Evolutionary conservation across 148 eudicot species (phyloP).

Genomic region (Rhododendron kiyosumense): DNA sequence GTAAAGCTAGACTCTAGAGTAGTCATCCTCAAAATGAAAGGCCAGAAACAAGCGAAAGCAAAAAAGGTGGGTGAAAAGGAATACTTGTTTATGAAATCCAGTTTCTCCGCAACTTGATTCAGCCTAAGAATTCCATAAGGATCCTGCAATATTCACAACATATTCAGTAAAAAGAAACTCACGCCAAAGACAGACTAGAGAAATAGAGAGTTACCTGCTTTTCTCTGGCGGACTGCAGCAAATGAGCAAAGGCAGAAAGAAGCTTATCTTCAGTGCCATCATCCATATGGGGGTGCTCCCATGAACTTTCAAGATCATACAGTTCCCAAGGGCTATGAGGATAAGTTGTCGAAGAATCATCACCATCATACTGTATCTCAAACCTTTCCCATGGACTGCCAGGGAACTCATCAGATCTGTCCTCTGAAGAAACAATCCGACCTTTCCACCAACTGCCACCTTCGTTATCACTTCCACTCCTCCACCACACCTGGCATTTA

Average conservation of each 20-base stretch:
- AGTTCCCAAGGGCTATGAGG: conserved; percentile 92
- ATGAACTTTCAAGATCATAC: conserved; percentile 42
- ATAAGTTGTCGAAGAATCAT: conserved; percentile 17
- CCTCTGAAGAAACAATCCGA: conserved; percentile 35
- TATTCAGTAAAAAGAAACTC: conserved; percentile 1
- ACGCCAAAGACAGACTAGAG: background rate
- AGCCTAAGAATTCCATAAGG: conserved; percentile 48
- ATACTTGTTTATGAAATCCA: conserved; percentile 69
- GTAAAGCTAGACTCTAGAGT: background rate
- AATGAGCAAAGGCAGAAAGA: conserved; percentile 40
- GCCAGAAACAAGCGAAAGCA: background rate
- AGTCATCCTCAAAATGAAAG: background rate
- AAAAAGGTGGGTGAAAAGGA: conserved; percentile 6
- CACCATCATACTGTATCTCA: conserved; percentile 46
- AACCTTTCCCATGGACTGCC: conserved; percentile 94
- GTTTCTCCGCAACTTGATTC: conserved; percentile 49
- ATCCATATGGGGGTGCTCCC: conserved; percentile 61
- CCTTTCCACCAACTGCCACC: conserved; percentile 87
- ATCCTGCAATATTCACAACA: conserved; percentile 50
- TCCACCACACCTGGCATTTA: conserved; percentile 90
- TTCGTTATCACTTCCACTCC: conserved; percentile 45
- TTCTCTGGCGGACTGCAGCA: conserved; percentile 36
- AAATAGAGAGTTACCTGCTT: conserved; percentile 42
- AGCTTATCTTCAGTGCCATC: conserved; percentile 32
- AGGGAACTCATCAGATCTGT: conserved; percentile 56